Conservation (phyloP, 2,329 filamentous ascomycete species). For the Microsporum canis region DNA sequence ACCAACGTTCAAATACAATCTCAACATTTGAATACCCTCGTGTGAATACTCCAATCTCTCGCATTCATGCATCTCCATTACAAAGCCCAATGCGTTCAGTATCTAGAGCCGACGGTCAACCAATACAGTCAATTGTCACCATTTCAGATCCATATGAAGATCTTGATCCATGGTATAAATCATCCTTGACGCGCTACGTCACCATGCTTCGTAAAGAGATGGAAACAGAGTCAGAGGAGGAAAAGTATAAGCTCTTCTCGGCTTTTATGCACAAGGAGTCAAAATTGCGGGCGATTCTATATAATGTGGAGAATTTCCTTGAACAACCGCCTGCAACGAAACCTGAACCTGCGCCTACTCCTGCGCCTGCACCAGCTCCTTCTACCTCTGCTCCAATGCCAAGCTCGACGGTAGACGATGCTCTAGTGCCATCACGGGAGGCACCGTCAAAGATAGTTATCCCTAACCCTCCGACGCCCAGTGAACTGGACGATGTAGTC, state of each 20-base stretch:
- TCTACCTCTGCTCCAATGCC: neutral
- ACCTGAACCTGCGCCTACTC: constrained; percentile 4
- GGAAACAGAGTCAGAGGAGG: constrained; percentile 36
- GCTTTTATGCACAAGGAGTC: constrained; percentile 40
- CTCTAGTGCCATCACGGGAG: neutral
- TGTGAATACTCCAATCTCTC: constrained; percentile 7
- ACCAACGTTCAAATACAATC: constrained; percentile 1
- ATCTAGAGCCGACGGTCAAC: constrained; percentile 6
- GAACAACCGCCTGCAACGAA: constrained; percentile 13
- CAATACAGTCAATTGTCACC: constrained; percentile 12
- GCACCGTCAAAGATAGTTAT: neutral
- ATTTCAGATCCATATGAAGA: constrained; percentile 40
- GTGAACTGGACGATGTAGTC: constrained; percentile 20
- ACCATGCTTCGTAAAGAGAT: constrained; percentile 45
- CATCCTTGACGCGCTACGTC: constrained; percentile 44
- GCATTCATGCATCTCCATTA: constrained; percentile 7
- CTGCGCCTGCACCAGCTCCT: constrained; percentile 6
- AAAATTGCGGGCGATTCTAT: constrained; percentile 38
- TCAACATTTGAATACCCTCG: constrained; percentile 9
- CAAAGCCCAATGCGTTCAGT: neutral
- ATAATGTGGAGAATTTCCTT: constrained; percentile 35
- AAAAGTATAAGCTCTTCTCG: constrained; percentile 44
- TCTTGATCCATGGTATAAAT: constrained; percentile 47
- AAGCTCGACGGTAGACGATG: neutral
- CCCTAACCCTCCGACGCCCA: constrained; percentile 3